Evolutionary conservation across 805 yeast species (phyloP).

Genomic region (Grigorovia transvaalensis): DNA sequence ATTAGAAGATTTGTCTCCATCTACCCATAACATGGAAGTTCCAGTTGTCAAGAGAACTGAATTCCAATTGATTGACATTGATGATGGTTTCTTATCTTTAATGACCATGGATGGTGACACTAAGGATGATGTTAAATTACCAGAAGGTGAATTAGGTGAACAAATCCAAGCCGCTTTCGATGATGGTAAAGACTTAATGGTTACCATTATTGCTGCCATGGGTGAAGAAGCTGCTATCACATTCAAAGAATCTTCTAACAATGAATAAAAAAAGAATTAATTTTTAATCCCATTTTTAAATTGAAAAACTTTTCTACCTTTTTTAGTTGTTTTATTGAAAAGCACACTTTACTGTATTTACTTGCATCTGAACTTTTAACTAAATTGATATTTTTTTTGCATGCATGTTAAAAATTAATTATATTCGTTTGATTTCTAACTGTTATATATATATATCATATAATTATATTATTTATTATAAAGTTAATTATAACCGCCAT

Average conservation of each 20-base stretch:
- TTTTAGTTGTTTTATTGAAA: too few species aligned
- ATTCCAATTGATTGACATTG: constrained; percentile 92
- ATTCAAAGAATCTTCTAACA: constrained; percentile 73
- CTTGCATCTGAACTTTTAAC: not conserved
- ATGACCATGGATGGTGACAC: constrained; percentile 95
- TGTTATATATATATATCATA: not conserved
- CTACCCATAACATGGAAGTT: constrained; percentile 99
- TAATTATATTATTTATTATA: not conserved
- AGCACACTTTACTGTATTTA: not conserved
- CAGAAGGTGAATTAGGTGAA: constrained; percentile 96
- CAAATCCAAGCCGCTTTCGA: constrained; percentile 83
- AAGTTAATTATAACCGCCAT: not conserved
- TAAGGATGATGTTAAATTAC: constrained; percentile 95
- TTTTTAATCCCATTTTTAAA: not conserved
- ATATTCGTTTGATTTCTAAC: not conserved
- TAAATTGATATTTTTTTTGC: not conserved
- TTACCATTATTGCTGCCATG: constrained; percentile 94
- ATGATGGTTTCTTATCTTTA: constrained; percentile 90
- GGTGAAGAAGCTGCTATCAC: constrained; percentile 98
- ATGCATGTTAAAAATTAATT: not conserved
- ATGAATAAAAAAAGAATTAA: not conserved
- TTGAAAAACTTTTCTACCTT: not conserved
- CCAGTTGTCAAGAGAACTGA: constrained; percentile 93
- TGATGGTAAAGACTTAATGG: constrained; percentile 92
- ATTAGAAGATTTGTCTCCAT: constrained; percentile 97